Conservation (phyloP, 805 yeast species). For the Candida adriatica region DNA sequence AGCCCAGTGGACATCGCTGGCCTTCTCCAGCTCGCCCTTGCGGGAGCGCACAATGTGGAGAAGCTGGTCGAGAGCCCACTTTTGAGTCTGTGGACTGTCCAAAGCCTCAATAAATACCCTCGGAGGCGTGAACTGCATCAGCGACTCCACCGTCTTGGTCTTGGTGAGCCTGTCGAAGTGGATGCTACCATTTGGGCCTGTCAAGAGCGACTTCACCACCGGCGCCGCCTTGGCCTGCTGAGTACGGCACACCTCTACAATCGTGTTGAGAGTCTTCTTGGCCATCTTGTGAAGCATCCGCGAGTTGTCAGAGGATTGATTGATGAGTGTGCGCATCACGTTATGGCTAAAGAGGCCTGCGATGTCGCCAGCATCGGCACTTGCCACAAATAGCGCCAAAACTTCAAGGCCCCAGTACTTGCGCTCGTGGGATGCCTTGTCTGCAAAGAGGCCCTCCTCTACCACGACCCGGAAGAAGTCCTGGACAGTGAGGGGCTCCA, state of each 20-base stretch:
- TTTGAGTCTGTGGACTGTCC: conserved; percentile 19
- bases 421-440: conserved; percentile 75
- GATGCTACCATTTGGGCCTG: conserved; percentile 46
- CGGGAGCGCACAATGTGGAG: conserved; percentile 45
- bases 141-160: conserved; percentile 49
- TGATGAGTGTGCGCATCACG: conserved; percentile 63
- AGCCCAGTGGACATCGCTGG: conserved; percentile 23
- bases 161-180: conserved; percentile 75
- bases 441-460: conserved; percentile 75
- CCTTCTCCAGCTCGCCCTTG: conserved; percentile 24
- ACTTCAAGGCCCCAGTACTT: conserved; percentile 83
- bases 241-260: conserved; percentile 32
- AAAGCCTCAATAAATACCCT: conserved; percentile 17
- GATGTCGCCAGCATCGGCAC: conserved; percentile 19
- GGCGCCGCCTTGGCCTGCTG: conserved; percentile 31
- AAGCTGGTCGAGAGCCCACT: conserved; percentile 56
- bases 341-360: conserved; percentile 48
- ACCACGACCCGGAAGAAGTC: conserved; percentile 79
- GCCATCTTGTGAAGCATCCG: conserved; percentile 66
- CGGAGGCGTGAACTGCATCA: conserved; percentile 9
- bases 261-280: conserved; percentile 37
- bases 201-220: conserved; percentile 29
- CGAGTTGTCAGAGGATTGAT: conserved; percentile 63
- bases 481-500: conserved; percentile 30
- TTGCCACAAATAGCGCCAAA: conserved; percentile 41